phyloP scores from a whole-genome alignment of 148 eudicot genomes.

The Chenopodium suecicum region DNA sequence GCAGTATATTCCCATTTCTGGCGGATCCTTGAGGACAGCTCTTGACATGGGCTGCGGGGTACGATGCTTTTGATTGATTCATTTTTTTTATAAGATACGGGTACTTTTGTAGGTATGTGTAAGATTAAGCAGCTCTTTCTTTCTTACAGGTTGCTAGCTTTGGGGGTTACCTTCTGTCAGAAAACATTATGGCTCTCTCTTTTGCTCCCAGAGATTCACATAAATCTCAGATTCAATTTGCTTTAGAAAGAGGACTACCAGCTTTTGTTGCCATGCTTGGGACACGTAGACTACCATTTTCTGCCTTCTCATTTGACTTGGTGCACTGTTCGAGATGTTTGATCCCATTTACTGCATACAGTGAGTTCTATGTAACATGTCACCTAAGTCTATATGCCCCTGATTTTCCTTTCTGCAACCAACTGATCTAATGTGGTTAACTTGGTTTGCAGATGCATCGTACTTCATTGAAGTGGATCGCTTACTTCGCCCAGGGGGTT shows the following conservation, averaged over 20 bases:
- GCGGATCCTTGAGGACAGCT: conserved; percentile 89
- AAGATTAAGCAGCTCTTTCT: conserved; percentile 3
- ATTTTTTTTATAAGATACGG: not conserved
- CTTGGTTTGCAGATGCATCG: conserved; percentile 76
- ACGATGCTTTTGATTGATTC: conserved; percentile 29
- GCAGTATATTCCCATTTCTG: conserved; percentile 85
- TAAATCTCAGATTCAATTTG: conserved; percentile 97
- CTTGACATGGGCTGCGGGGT: conserved; percentile 99
- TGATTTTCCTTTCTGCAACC: not conserved
- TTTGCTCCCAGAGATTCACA: conserved; percentile 99
- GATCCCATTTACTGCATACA: conserved; percentile 94
- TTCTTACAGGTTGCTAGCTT: conserved; percentile 92
- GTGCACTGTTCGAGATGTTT: conserved; percentile 98
- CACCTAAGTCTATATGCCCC: not conserved
- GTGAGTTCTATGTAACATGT: conserved; percentile 48
- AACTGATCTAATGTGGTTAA: conserved; percentile 4
- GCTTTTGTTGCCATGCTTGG: conserved; percentile 99
- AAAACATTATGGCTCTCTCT: conserved; percentile 77
- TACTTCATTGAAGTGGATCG: conserved; percentile 96
- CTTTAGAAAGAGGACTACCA: conserved; percentile 94
- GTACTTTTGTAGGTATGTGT: not conserved
- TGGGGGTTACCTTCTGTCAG: conserved; percentile 81
- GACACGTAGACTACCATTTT: conserved; percentile 92
- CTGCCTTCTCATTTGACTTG: conserved; percentile 95
- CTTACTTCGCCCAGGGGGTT: conserved; percentile 94